These are phyloP conservation scores for Colletotrichum eleusines DNA, from an alignment of 2,329 filamentous ascomycete genomes.

Conservation along the genomic window DNA sequence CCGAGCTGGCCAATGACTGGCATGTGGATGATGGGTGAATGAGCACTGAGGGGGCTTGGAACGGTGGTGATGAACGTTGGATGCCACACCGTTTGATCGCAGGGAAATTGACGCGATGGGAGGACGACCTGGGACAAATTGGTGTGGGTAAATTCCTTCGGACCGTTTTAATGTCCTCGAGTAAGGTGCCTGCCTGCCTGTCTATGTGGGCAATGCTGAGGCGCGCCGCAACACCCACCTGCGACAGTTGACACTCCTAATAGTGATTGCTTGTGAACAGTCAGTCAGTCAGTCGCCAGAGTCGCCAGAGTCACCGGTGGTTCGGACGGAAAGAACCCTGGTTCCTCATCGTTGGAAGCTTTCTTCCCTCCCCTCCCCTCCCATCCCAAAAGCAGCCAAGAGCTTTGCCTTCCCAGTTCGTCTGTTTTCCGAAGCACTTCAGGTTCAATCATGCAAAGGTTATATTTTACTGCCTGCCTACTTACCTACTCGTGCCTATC, in stretches of 20 bases:
- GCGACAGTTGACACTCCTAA: constrained; percentile 9
- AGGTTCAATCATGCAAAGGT: background rate
- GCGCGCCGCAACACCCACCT: constrained; percentile 11
- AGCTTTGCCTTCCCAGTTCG: constrained; percentile 14
- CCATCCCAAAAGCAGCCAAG: background rate
- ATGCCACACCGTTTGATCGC: constrained; percentile 9
- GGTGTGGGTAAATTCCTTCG: constrained; percentile 7
- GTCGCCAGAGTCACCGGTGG: background rate
- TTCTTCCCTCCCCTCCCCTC: background rate
- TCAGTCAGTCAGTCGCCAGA: background rate
- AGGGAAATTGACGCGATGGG: constrained; percentile 12
- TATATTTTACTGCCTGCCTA: background rate
- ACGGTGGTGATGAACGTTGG: constrained; percentile 6
- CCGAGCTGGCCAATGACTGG: background rate
- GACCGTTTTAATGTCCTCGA: constrained; percentile 22
- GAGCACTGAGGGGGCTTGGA: constrained; percentile 1
- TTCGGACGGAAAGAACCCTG: constrained; percentile 24
- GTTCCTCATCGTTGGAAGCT: constrained; percentile 5
- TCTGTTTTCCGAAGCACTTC: constrained; percentile 24
- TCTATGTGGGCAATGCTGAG: background rate
- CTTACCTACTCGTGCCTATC: too few species aligned
- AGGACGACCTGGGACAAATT: constrained; percentile 3
- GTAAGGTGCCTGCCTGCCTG: constrained; percentile 14
- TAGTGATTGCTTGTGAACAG: background rate
- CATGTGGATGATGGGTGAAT: constrained; percentile 7